Percentiles rank a stretch among this genome's conserved stretches.
These are phyloP conservation scores for Pythium dissotocum DNA, from an alignment of 352 stramenopile genomes.

Conservation along the genomic window DNA sequence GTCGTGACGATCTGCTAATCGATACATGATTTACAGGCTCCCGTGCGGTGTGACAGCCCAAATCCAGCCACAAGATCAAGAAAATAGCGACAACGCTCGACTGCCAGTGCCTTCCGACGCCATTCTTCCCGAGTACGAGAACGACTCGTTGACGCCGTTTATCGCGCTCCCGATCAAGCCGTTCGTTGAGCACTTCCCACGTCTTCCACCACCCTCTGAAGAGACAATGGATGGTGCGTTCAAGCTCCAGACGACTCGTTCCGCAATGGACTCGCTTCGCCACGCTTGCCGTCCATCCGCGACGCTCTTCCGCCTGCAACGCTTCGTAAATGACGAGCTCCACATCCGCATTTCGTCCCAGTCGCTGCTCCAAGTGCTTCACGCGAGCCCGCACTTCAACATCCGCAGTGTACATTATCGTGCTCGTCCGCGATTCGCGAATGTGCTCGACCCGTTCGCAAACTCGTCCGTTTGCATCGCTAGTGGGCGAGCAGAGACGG, in stretches of 20 bases:
- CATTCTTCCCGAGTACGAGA: conserved; percentile 58
- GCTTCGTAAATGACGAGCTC: conserved; percentile 52
- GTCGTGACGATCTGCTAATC: neutral
- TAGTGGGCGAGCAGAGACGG: neutral
- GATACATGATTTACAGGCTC: conserved; percentile 34
- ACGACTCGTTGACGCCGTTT: conserved; percentile 47
- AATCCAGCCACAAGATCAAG: conserved; percentile 5
- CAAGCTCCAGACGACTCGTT: conserved; percentile 7
- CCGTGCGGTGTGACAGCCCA: conserved; percentile 49
- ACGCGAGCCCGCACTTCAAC: conserved; percentile 37
- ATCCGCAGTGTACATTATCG: conserved; percentile 38
- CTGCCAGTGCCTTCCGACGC: conserved; percentile 58
- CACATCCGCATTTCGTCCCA: conserved; percentile 38
- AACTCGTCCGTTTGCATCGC: neutral
- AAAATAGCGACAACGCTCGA: conserved; percentile 5
- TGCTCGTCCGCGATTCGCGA: conserved; percentile 25
- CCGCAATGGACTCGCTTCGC: conserved; percentile 28
- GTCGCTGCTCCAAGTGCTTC: conserved; percentile 48
- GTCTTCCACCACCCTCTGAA: conserved; percentile 25
- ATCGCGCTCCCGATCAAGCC: conserved; percentile 41
- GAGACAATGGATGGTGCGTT: neutral
- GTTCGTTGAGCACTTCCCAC: conserved; percentile 53
- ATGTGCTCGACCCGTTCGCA: conserved; percentile 27
- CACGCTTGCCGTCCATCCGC: conserved; percentile 49
- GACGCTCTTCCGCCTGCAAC: conserved; percentile 63